Evolutionary conservation across 352 stramenopile genomes (phyloP), one percentile per base, ranked within the genome.

Genomic region (Peronospora belbahrii): DNA sequence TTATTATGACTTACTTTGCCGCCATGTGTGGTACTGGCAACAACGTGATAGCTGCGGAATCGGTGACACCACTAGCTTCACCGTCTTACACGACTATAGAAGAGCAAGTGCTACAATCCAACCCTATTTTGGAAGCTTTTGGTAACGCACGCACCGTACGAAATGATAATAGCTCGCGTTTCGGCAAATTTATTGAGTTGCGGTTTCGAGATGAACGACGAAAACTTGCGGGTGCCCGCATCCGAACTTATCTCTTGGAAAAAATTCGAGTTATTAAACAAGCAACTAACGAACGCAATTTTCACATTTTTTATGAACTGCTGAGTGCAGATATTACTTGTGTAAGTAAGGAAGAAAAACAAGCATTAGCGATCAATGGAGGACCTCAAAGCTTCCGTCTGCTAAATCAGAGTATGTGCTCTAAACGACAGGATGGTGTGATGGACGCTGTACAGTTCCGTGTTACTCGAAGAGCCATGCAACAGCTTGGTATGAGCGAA

Each of bases 221-320:
- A n/a, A 55, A 28, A 40, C 47, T 69, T 2, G 67, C 83, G 11
- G 87, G 88, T 14, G 86, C 84, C 15, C 70, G 67, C 6, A 92
- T 97, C 42, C 77, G 80, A 53, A 95, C 81, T 22, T 98, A 97
- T 45, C 59, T 98, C 22, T 71, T 98, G 24, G 94, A 98, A 61
- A 98, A 98, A 63, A 90, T 95, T 28, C 77, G 87, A 46, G 69
- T 96, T 40, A 83, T 94, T 42, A 79, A 75, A 39, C 86, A 93
- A 52, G 69, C 70, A 2, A 36, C 52, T 0, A 52, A 83, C 36
- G 83, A 95, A 48, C 79, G 82, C 49, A 92, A 90, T 45, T 95
- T 92, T 31, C 83, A 95, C 66, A 80, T 92, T 44, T 90, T 95
- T 45, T 95, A 95, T 62, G 72, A 94, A 38, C 71, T 95, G 20